These are phyloP conservation scores for Pleurotus djamor DNA, from an alignment of 768 basidiomycete genomes.

Conservation along the genomic window DNA sequence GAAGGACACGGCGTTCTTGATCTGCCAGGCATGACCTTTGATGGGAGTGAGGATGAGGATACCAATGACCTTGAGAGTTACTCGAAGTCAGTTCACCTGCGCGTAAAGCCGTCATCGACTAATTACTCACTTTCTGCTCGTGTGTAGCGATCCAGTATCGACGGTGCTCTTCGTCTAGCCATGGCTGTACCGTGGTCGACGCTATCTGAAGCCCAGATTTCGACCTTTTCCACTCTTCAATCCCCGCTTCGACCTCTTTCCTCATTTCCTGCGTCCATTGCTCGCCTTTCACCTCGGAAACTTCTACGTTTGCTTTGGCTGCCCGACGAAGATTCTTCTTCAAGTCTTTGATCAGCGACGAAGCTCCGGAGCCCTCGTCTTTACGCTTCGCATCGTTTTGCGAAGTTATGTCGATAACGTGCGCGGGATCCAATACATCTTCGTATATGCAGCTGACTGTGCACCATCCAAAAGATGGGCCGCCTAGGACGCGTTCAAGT, in stretches of 20 bases:
- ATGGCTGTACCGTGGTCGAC: constrained; percentile 39
- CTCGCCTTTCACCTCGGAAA: constrained; percentile 36
- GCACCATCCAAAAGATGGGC: constrained; percentile 48
- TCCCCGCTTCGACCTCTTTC: constrained; percentile 46
- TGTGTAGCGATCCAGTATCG: constrained; percentile 54
- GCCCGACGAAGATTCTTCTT: constrained; percentile 62
- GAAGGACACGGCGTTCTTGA: constrained; percentile 58
- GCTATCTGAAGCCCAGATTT: constrained; percentile 60
- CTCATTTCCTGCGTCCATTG: constrained; percentile 43
- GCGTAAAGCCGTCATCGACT: too few species aligned
- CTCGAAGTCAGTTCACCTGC: neutral
- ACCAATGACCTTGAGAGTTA: constrained; percentile 36
- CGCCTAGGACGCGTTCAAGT: constrained; percentile 47
- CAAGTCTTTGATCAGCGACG: constrained; percentile 50
- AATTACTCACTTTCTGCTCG: constrained; percentile 19
- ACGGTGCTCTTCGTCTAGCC: constrained; percentile 53
- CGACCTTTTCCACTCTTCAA: constrained; percentile 52
- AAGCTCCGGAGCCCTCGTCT: constrained; percentile 19
- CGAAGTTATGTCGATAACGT: constrained; percentile 37
- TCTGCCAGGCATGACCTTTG: constrained; percentile 40
- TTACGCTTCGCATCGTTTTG: constrained; percentile 28
- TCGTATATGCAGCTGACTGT: constrained; percentile 64
- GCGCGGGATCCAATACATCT: constrained; percentile 51
- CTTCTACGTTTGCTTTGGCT: constrained; percentile 49
- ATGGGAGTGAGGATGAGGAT: constrained; percentile 51